Base-by-base conservation (phyloP, 1,284 basidiomycete species). In the Tilletia horrida region DNA sequence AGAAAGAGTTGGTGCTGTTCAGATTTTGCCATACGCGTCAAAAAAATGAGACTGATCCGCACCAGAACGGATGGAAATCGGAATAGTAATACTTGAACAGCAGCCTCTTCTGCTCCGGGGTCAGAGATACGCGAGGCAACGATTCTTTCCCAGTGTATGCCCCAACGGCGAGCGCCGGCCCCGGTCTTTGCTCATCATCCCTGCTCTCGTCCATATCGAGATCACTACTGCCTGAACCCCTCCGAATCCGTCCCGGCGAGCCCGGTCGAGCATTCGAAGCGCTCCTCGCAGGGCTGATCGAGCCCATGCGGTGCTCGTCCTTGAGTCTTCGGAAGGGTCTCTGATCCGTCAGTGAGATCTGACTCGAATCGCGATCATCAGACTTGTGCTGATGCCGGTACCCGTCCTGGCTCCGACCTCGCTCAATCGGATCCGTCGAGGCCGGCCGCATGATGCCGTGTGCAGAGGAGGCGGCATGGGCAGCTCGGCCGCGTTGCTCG, bases 11-110 rank as follows among this genome's bases (percentile, higher is more conserved):
- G 31, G 52, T 18, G 25, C n/a, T 23, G 48, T 14, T 21, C 16
- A 18, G 13, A 55, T 3, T 29, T 25, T 55, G 52, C 9, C n/a
- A 55, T 25, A 27, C 52, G 6, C n/a, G 23, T 23, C 27, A 25
- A 27, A 14, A 52, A 16, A 29, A 57, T 48, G 45, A 18, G 18
- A 59, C 55, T 59, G n/a, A n/a, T n/a, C n/a, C n/a, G n/a, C 16
- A 59, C 55, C 76, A 78, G 69, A 76, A 75, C 0, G 76, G 75
- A 62, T 78, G 76, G 29, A 77, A 76, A 44, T 74, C 74, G 29
- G 70, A 68, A 70, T 73, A 78, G 65, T 78, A 78, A 66, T 74
- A 73, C 1, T 71, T 70, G 50, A 76, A 76, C 11, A 76, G 70
- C 14, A 68, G 67, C 21, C 68, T 70, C 25, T 68, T 68, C 48